Conservation (phyloP, 805 yeast species). For the Wickerhamiella allomyrinae region DNA sequence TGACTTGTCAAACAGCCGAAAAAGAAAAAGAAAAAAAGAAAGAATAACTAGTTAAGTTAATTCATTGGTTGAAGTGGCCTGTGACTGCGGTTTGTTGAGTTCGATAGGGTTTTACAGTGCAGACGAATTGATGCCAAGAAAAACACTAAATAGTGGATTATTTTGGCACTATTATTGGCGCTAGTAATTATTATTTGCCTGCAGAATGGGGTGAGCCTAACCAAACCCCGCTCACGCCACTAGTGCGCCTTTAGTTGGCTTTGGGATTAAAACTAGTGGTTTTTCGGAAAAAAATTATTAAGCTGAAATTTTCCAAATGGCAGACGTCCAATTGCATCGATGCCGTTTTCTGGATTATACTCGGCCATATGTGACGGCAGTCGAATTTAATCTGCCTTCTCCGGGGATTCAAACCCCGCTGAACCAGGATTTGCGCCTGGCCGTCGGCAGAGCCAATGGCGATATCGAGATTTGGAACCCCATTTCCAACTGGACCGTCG, state of each 20-base stretch:
- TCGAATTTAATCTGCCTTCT: constrained; percentile 53
- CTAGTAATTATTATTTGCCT: not conserved
- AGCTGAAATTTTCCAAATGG: not conserved
- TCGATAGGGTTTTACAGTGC: too few relatives aligned
- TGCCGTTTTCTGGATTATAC: constrained; percentile 82
- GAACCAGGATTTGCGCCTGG: constrained; percentile 46
- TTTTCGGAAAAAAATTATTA: not conserved
- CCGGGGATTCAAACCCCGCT: constrained; percentile 33
- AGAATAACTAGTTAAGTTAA: too few relatives aligned
- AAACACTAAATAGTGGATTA: too few relatives aligned
- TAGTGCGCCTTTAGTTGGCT: not conserved
- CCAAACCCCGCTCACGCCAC: not conserved
- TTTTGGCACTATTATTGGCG: too few relatives aligned
- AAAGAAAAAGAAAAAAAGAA: too few relatives aligned
- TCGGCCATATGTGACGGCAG: constrained; percentile 70
- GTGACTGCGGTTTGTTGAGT: too few relatives aligned
- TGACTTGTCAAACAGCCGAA: too few relatives aligned
- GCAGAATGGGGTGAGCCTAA: not conserved
- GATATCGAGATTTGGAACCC: constrained; percentile 96
- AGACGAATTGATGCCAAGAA: too few relatives aligned
- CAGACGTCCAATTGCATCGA: constrained; percentile 62
- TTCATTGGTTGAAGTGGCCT: too few relatives aligned
- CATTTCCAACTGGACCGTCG: constrained; percentile 61
- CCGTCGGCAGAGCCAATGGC: constrained; percentile 89
- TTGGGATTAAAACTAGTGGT: not conserved